These are phyloP conservation scores for Paraconiothyrium sp. DNA, from an alignment of 2,329 filamentous ascomycete species.

Conservation along the genomic window DNA sequence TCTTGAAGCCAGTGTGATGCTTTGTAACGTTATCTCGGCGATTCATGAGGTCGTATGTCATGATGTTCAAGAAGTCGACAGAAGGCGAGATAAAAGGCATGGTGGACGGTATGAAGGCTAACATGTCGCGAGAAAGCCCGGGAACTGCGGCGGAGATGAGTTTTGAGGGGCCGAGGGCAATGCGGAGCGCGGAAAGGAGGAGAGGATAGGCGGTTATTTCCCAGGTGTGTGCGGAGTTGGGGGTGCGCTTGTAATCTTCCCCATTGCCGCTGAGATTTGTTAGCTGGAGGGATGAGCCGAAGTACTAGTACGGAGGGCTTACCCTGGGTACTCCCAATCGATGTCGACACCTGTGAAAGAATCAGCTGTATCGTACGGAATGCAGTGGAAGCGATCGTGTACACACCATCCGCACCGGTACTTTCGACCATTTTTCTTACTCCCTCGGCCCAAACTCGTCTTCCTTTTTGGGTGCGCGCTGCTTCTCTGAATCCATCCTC, in stretches of 20 bases:
- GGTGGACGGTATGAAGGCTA: constrained; percentile 68
- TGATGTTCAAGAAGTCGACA: constrained; percentile 75
- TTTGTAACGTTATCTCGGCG: constrained; percentile 69
- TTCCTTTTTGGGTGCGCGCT: constrained; percentile 61
- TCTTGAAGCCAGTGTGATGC: constrained; percentile 70
- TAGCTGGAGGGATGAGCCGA: neutral
- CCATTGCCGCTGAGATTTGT: constrained; percentile 66
- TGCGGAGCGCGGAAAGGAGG: constrained; percentile 69
- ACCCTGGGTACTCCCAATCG: constrained; percentile 70
- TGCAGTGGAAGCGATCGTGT: neutral
- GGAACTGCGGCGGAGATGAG: constrained; percentile 74
- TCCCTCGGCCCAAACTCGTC: constrained; percentile 67
- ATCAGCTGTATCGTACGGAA: neutral
- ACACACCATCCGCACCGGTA: constrained; percentile 70
- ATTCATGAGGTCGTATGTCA: constrained; percentile 79
- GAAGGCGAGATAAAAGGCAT: constrained; percentile 66
- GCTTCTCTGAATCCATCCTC: constrained; percentile 69
- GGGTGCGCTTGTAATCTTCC: constrained; percentile 70
- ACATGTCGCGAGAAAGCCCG: constrained; percentile 70
- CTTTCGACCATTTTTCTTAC: constrained; percentile 68
- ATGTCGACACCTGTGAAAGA: constrained; percentile 58
- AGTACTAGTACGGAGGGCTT: constrained; percentile 7
- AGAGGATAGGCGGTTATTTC: constrained; percentile 71
- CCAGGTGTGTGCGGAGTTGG: constrained; percentile 66
- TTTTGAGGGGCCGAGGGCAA: constrained; percentile 64